Percentiles rank a stretch among this genome's conserved stretches.
These are phyloP conservation scores for Aegilops bicornis DNA, from an alignment of 176 grass and related monocot genomes.

Conservation along the genomic window DNA sequence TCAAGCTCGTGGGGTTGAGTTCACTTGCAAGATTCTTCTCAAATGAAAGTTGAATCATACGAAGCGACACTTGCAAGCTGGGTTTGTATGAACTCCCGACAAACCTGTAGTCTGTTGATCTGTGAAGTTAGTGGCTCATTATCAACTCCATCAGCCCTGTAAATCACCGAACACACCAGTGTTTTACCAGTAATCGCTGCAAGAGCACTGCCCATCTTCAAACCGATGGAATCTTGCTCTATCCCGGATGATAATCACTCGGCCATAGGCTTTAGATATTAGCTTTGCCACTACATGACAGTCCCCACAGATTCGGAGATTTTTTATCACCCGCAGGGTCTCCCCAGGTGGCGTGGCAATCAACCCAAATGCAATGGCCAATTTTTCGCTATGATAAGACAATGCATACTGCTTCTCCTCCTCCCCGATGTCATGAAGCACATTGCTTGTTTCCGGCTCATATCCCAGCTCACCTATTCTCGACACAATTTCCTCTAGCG, in stretches of 20 bases:
- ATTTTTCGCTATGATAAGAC: slow-evolving; percentile 75
- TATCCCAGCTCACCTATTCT: slow-evolving; percentile 71
- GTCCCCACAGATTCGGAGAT: slow-evolving; percentile 81
- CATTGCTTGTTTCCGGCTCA: slow-evolving; percentile 73
- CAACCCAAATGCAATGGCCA: slow-evolving; percentile 82
- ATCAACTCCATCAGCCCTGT: not conserved
- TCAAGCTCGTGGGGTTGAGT: not conserved
- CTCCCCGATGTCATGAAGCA: slow-evolving; percentile 79
- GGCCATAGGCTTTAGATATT: slow-evolving; percentile 68
- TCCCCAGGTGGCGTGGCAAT: slow-evolving; percentile 55
- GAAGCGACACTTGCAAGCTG: not conserved
- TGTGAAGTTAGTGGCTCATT: not conserved
- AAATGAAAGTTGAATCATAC: not conserved
- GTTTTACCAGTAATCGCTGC: slow-evolving; percentile 83
- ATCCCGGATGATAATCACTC: slow-evolving; percentile 74
- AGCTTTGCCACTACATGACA: slow-evolving; percentile 82
- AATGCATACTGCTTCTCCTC: slow-evolving; percentile 85
- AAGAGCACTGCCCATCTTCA: slow-evolving; percentile 72
- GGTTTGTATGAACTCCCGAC: not conserved
- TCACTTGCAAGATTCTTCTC: not conserved
- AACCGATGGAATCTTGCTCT: slow-evolving; percentile 79
- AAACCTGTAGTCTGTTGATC: not conserved
- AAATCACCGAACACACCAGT: not conserved
- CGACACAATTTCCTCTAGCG: slow-evolving; percentile 55
- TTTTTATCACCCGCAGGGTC: slow-evolving; percentile 77